phyloP scores from a whole-genome alignment of 2,329 filamentous ascomycete species.

The Alternaria dauci region DNA sequence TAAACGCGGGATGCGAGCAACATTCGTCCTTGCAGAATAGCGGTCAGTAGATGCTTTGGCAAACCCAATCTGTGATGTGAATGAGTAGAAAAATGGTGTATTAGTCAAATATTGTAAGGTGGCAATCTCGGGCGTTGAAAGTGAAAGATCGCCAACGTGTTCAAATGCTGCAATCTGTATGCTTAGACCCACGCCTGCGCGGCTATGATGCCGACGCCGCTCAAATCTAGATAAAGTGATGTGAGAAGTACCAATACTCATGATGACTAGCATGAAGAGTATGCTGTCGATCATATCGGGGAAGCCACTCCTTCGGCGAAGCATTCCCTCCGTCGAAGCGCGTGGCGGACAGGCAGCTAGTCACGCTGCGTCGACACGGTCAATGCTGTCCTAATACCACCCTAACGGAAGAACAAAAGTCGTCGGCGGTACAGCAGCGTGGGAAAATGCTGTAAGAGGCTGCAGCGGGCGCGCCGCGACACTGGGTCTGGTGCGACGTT shows the following conservation, averaged over 20 bases:
- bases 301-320: slow-evolving; percentile 12
- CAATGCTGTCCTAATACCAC: slow-evolving; percentile 6
- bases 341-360: too few relatives aligned
- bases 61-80: too few relatives aligned
- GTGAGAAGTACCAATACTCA: too few relatives aligned
- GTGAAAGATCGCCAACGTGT: too few relatives aligned
- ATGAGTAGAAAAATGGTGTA: too few relatives aligned
- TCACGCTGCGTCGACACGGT: too few relatives aligned
- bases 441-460: slow-evolving; percentile 13
- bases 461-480: slow-evolving; percentile 21
- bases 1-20: slow-evolving; percentile 1
- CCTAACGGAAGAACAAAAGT: slow-evolving; percentile 2
- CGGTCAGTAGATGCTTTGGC: slow-evolving; percentile 1
- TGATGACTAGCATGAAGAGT: background rate
- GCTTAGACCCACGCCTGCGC: too few relatives aligned
- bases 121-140: too few relatives aligned
- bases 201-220: too few relatives aligned
- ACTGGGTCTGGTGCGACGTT: slow-evolving; percentile 25
- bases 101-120: too few relatives aligned
- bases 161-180: too few relatives aligned
- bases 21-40: background rate
- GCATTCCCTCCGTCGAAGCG: slow-evolving; percentile 1
- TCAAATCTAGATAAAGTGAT: too few relatives aligned
- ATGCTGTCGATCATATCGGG: slow-evolving; percentile 11
- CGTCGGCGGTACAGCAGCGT: slow-evolving; percentile 13